Evolutionary conservation across 2,329 filamentous ascomycete genomes (phyloP).

Genomic region (Talaromyces piceae): DNA sequence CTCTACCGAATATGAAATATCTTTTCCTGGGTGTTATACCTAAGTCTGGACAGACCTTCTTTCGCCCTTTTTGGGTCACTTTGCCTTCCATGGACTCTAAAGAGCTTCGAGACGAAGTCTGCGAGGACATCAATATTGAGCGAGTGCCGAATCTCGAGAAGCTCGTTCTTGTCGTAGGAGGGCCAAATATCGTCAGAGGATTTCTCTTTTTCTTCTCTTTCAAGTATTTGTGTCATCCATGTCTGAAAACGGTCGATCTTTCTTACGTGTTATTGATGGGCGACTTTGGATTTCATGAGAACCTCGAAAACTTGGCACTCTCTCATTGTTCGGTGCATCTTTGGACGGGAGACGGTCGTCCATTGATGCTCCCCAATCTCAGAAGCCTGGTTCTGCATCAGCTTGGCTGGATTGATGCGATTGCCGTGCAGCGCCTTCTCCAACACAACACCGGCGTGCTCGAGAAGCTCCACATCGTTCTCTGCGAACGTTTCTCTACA

Average conservation of each 20-base stretch:
- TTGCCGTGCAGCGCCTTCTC: neutral
- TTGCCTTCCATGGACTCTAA: neutral
- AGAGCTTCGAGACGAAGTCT: neutral
- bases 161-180: neutral
- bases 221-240: neutral
- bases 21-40: neutral
- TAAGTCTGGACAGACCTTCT: neutral
- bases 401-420: constrained; percentile 3
- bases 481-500: neutral
- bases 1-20: constrained; percentile 4
- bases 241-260: neutral
- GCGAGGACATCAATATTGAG: neutral
- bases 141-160: constrained; percentile 7
- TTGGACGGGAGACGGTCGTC: neutral
- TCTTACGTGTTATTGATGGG: neutral
- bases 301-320: constrained; percentile 2
- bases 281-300: neutral
- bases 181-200: neutral
- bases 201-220: neutral
- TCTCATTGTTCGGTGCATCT: neutral
- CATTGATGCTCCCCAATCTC: constrained; percentile 24
- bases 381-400: constrained; percentile 12
- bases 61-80: neutral
- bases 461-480: constrained; percentile 2
- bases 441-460: neutral